These are phyloP conservation scores for Colletotrichum tanaceti DNA, from an alignment of 2,329 filamentous ascomycete genomes.

Conservation along the genomic window DNA sequence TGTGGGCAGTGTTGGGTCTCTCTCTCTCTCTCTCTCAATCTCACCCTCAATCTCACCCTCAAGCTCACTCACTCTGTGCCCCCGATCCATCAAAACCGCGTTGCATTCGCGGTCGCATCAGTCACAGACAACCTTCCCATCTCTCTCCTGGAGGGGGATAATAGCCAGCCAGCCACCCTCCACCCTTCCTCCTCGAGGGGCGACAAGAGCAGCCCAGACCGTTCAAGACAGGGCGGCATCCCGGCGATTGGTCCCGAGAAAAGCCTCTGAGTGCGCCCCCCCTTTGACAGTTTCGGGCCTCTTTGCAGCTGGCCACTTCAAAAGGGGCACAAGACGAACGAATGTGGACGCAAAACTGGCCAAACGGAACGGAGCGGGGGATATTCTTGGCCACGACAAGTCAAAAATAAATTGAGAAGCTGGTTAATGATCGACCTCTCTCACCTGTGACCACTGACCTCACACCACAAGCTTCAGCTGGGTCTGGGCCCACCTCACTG, in stretches of 20 bases:
- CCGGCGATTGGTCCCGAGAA: slow-evolving; percentile 29
- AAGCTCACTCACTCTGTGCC: no score
- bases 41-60: neutral
- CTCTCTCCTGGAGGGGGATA: neutral
- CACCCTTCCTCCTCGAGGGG: slow-evolving; percentile 9
- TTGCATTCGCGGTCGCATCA: slow-evolving; percentile 23
- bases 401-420: neutral
- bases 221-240: slow-evolving; percentile 26
- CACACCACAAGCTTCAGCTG: slow-evolving; percentile 13
- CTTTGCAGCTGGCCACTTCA: slow-evolving; percentile 35
- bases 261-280: slow-evolving; percentile 20
- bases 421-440: no score
- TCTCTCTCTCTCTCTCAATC: no score
- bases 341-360: slow-evolving; percentile 5
- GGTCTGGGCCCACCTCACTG: slow-evolving; percentile 4
- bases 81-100: slow-evolving; percentile 8
- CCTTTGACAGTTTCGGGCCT: slow-evolving; percentile 30
- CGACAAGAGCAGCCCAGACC: slow-evolving; percentile 30
- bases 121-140: slow-evolving; percentile 5
- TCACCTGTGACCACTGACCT: no score
- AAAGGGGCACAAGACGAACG: neutral
- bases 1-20: neutral
- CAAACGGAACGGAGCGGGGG: slow-evolving; percentile 10
- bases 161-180: no score
- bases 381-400: slow-evolving; percentile 1